These are phyloP conservation scores for Blakeslea trispora DNA, from an alignment of 371 early-diverging fungal species.

Conservation along the genomic window DNA sequence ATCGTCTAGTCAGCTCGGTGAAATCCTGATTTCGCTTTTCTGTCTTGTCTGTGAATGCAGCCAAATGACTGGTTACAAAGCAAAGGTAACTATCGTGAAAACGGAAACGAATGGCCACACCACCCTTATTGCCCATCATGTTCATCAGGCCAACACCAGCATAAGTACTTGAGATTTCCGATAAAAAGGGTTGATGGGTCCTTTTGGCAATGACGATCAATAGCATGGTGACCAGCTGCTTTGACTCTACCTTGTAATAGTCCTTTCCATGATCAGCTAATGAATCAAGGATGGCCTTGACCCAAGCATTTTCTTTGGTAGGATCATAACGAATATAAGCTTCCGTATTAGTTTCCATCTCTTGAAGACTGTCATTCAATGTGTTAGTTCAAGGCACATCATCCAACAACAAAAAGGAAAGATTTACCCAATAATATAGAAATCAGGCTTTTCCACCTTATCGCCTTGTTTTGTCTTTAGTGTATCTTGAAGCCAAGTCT, in stretches of 20 bases:
- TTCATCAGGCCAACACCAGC: constrained; percentile 83
- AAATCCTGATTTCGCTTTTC: constrained; percentile 91
- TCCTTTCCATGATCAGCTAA: constrained; percentile 52
- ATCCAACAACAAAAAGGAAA: too few relatives aligned
- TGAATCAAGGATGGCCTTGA: constrained; percentile 64
- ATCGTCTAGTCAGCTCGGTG: constrained; percentile 74
- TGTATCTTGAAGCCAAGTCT: constrained; percentile 65
- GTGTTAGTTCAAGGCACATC: too few relatives aligned
- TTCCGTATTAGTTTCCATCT: constrained; percentile 84
- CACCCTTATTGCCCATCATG: constrained; percentile 95
- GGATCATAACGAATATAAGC: constrained; percentile 82
- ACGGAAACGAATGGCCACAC: constrained; percentile 75
- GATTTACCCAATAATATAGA: constrained; percentile 78
- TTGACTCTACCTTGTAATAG: constrained; percentile 68
- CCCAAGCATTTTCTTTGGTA: constrained; percentile 81
- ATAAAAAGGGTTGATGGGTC: constrained; percentile 53
- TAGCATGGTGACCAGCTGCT: constrained; percentile 86
- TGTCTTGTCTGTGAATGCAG: constrained; percentile 78
- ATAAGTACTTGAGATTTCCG: constrained; percentile 59
- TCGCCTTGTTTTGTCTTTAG: constrained; percentile 35
- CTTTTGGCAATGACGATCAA: constrained; percentile 77
- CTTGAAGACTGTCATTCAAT: constrained; percentile 80
- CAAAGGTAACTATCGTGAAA: constrained; percentile 82
- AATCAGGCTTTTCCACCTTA: constrained; percentile 54
- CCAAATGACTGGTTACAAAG: constrained; percentile 89